Evolutionary conservation across 305 asterid genomes (phyloP), one percentile per base, ranked within the genome.

Genomic region (Fraxinus dipetala): DNA sequence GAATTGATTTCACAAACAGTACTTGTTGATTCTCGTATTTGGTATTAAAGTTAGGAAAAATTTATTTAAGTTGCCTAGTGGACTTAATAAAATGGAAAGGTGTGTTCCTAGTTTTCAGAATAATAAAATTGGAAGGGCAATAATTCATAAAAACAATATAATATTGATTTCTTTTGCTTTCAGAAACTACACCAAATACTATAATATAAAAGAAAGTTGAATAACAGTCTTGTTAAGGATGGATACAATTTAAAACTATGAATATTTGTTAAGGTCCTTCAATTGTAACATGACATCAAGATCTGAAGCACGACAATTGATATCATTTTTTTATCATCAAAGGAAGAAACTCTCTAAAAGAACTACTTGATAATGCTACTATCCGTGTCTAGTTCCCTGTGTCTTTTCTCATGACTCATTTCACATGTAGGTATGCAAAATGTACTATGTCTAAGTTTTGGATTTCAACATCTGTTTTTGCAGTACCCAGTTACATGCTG

Each of bases 401-500:
- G 1, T 65, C 69, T 26, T 24, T 22, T 63, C 32, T 22, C 34
- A 8, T 8, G 32, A 61, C 72, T 63, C 5, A 10, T 2, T 63
- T 63, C 34, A 10, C 34, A 26, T 9, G 72, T 26, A 24, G 32
- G 34, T 26, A 63, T 24, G 72, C 72, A 10, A 11, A 70, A 67
- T 30, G 28, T 30, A 65, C 14, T 28, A 40, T 24, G 4, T 81
- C 80, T 45, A 36, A 75, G 59, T 75, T 78, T 40, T 75, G 3
- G 45, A 2, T 59, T 40, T 75, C 76, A 43, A 36, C 26, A 36
- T 35, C 79, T 76, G 80, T 74, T 51, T 80, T 79, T 90, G 86
- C 91, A 96, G 99, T 84, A 43, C 79, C 96, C 80, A 90, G 84
- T 82, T 93, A 92, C 87, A 83, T 87, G 85, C 76, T 91, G 83